Evolutionary conservation across 306 rosid species (phyloP).

Genomic region (Sophora flavescens): DNA sequence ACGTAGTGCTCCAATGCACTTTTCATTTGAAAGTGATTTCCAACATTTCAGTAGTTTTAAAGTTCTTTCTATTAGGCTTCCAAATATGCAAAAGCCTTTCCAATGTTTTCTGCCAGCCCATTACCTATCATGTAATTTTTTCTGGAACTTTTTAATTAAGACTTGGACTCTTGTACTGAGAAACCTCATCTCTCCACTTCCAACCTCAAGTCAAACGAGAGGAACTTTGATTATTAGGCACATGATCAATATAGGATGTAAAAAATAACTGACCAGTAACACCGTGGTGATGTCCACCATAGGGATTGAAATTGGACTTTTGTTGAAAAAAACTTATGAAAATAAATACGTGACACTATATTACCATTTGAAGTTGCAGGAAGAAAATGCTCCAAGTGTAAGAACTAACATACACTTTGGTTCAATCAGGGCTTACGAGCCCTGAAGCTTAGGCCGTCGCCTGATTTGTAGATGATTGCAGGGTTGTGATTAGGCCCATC

Average conservation of each 20-base stretch:
- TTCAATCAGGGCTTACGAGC: background rate
- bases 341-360: no score
- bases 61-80: conserved; percentile 25
- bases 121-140: no score
- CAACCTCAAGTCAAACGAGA: background rate
- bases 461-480: no score
- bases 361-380: no score
- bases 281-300: conserved; percentile 4
- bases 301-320: no score
- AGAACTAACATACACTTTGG: background rate
- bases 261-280: conserved; percentile 3
- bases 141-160: no score
- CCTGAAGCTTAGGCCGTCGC: background rate
- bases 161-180: background rate
- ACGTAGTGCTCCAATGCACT: conserved; percentile 62
- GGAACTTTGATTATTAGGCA: background rate
- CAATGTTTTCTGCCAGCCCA: background rate
- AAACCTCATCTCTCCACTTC: conserved; percentile 5
- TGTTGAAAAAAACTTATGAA: no score
- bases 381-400: no score
- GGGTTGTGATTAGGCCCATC: no score
- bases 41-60: conserved; percentile 49
- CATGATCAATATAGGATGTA: background rate
- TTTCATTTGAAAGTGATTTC: conserved; percentile 48
- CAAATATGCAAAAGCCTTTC: conserved; percentile 45